Evolutionary conservation across 352 stramenopile genomes (phyloP).

Genomic region (Blastocystis sp.): DNA sequence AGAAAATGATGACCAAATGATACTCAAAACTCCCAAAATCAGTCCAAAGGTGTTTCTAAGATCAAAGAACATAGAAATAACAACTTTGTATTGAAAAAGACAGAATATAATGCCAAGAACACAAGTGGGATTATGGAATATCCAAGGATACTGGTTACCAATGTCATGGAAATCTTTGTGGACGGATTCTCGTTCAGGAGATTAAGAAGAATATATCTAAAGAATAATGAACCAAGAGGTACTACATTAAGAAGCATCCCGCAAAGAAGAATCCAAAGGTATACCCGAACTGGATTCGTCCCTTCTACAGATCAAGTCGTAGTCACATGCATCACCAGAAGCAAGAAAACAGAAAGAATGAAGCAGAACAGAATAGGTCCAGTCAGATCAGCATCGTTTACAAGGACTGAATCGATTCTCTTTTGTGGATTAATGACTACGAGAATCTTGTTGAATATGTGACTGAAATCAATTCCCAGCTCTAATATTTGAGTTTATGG

Average conservation of each 20-base stretch:
- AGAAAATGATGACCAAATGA: conserved; percentile 35
- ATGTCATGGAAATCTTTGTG: conserved; percentile 26
- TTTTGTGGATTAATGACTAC: conserved; percentile 47
- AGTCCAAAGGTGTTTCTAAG: background rate
- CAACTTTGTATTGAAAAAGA: background rate
- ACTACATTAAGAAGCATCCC: conserved; percentile 30
- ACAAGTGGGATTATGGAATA: conserved; percentile 55
- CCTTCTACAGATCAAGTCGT: background rate
- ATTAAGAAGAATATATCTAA: conserved; percentile 47
- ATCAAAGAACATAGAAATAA: background rate
- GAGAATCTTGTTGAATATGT: conserved; percentile 58
- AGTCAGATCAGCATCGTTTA: conserved; percentile 26
- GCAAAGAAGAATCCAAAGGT: conserved; percentile 54
- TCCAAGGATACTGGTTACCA: conserved; percentile 43
- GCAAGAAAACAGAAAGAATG: background rate
- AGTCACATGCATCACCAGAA: background rate
- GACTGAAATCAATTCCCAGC: conserved; percentile 60
- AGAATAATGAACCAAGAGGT: background rate
- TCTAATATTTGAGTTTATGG: background rate
- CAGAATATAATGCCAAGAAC: background rate
- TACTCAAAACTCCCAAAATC: conserved; percentile 4
- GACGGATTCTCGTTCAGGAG: conserved; percentile 29
- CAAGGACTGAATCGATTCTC: conserved; percentile 16
- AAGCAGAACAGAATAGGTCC: conserved; percentile 53
- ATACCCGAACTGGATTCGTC: conserved; percentile 49